Evolutionary conservation across 2,329 filamentous ascomycete species (phyloP).

Genomic region (Aspergillus sp.): DNA sequence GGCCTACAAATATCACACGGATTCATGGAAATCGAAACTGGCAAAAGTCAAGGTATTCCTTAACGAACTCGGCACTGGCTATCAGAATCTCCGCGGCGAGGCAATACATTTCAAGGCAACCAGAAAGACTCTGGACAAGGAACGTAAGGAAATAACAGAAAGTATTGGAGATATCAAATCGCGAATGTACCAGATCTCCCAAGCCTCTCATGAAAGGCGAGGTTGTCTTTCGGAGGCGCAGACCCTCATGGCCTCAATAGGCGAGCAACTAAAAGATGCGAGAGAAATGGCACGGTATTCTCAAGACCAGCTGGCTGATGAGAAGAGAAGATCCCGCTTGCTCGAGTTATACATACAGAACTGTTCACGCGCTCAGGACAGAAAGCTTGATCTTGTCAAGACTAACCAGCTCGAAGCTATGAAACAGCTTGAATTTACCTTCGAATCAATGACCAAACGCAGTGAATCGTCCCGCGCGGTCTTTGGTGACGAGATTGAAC

Average conservation of each 20-base stretch:
- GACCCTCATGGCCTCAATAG: conserved; percentile 20
- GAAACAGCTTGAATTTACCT: conserved; percentile 18
- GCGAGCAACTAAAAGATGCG: conserved; percentile 24
- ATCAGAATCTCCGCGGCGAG: conserved; percentile 32
- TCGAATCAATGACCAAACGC: conserved; percentile 15
- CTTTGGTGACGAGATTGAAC: conserved; percentile 15
- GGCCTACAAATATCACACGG: conserved; percentile 24
- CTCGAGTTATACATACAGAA: conserved; percentile 36
- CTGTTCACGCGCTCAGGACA: conserved; percentile 22
- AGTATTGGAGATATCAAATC: conserved; percentile 26
- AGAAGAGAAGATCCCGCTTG: conserved; percentile 27
- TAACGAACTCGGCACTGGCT: conserved; percentile 34
- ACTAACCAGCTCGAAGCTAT: conserved; percentile 25
- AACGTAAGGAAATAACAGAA: conserved; percentile 24
- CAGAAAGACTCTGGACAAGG: conserved; percentile 23
- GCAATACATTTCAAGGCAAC: conserved; percentile 27
- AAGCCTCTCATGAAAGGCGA: conserved; percentile 18
- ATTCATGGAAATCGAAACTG: conserved; percentile 37
- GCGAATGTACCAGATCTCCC: conserved; percentile 19
- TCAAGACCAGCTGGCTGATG: conserved; percentile 25
- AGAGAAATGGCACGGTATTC: conserved; percentile 19
- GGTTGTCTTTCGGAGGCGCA: conserved; percentile 20
- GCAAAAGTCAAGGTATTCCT: conserved; percentile 32
- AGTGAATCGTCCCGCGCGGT: conserved; percentile 14
- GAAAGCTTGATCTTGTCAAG: conserved; percentile 21